These are phyloP conservation scores for Talaromyces ruber DNA, from an alignment of 495 filamentous ascomycete genomes.

Conservation along the genomic window DNA sequence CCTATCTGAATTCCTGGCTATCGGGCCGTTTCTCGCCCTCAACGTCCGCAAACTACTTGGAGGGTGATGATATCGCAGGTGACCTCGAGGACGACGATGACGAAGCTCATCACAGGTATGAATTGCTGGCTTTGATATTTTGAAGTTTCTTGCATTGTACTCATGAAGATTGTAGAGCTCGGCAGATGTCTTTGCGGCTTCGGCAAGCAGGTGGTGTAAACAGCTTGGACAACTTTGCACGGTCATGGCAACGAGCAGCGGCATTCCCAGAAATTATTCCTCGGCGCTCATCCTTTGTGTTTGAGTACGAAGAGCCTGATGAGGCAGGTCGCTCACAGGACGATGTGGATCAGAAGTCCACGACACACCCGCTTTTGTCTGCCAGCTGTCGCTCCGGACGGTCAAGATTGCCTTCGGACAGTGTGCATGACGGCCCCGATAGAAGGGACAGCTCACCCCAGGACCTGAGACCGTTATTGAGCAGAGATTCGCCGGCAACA, in stretches of 20 bases:
- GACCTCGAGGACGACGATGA: slow-evolving; percentile 5
- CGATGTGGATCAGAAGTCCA: background rate
- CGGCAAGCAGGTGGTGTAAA: slow-evolving; percentile 84
- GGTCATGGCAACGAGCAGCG: slow-evolving; percentile 89
- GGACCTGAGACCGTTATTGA: slow-evolving; percentile 20
- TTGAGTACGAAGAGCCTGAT: slow-evolving; percentile 31
- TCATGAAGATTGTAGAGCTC: slow-evolving; percentile 15
- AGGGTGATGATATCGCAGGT: slow-evolving; percentile 7
- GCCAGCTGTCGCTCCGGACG: background rate
- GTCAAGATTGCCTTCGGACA: background rate
- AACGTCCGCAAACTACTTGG: slow-evolving; percentile 9
- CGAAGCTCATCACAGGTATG: background rate
- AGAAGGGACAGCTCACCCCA: slow-evolving; percentile 4
- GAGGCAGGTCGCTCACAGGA: background rate
- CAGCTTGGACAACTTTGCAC: slow-evolving; percentile 87
- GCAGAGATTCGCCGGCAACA: slow-evolving; percentile 17
- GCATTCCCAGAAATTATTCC: slow-evolving; percentile 80
- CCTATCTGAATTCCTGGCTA: slow-evolving; percentile 23
- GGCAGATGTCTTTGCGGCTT: slow-evolving; percentile 69
- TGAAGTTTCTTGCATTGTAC: background rate
- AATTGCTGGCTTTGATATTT: background rate
- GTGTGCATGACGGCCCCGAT: background rate
- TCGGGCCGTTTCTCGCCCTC: slow-evolving; percentile 20
- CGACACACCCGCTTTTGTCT: background rate
- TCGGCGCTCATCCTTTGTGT: slow-evolving; percentile 60